phyloP scores from a whole-genome alignment of 176 grass and related monocot species.

The Paspalum vaginatum region DNA sequence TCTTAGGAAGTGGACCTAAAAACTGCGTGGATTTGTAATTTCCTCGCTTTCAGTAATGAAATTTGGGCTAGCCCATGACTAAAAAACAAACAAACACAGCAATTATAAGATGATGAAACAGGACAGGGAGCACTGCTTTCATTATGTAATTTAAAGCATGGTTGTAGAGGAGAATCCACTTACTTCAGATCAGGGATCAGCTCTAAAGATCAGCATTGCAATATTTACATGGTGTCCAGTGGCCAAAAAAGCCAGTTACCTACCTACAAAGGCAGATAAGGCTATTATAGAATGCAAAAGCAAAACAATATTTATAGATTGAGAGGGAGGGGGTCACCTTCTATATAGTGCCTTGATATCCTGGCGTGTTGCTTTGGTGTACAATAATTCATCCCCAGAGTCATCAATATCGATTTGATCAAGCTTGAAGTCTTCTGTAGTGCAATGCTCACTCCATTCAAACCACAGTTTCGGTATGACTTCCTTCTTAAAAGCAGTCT shows the following conservation, averaged over 20 bases:
- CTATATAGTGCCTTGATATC: slow-evolving; percentile 80
- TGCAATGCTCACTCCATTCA: slow-evolving; percentile 83
- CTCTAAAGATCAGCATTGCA: slow-evolving; percentile 12
- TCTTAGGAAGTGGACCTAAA: too few species aligned
- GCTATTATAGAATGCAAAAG: neutral
- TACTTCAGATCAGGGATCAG: slow-evolving; percentile 27
- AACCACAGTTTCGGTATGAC: slow-evolving; percentile 93
- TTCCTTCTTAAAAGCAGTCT: slow-evolving; percentile 75
- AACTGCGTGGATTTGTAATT: too few species aligned
- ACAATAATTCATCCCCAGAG: slow-evolving; percentile 68
- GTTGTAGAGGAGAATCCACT: slow-evolving; percentile 14
- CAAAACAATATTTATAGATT: neutral
- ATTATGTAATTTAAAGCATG: neutral
- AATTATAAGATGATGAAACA: neutral
- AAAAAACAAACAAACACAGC: neutral
- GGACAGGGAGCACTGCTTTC: neutral
- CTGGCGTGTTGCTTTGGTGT: slow-evolving; percentile 55
- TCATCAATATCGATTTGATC: slow-evolving; percentile 58
- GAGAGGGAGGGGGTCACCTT: slow-evolving; percentile 48
- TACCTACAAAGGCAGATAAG: slow-evolving; percentile 31
- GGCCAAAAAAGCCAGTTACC: slow-evolving; percentile 19
- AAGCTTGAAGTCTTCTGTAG: slow-evolving; percentile 63
- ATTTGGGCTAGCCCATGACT: too few species aligned
- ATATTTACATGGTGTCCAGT: slow-evolving; percentile 41
- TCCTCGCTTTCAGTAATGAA: too few species aligned